These are phyloP conservation scores for Globisporangium nagaii DNA, from an alignment of 352 stramenopile species.

Conservation along the genomic window DNA sequence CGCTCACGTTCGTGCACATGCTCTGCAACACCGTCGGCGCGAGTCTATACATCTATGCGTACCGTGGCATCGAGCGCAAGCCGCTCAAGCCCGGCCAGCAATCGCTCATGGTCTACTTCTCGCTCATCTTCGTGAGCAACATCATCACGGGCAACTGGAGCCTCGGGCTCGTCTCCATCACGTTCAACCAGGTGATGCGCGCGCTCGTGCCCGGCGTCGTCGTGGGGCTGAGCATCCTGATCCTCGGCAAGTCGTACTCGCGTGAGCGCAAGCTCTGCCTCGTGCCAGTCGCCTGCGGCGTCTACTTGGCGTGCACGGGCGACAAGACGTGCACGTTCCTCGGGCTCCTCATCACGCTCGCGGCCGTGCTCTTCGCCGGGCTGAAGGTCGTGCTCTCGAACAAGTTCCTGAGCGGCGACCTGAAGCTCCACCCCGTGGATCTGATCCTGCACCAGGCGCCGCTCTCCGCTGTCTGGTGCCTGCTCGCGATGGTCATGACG, in stretches of 20 bases:
- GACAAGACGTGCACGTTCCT: slow-evolving; percentile 88
- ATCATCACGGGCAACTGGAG: slow-evolving; percentile 95
- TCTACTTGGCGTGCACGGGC: slow-evolving; percentile 78
- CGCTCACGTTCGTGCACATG: slow-evolving; percentile 93
- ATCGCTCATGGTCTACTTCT: slow-evolving; percentile 86
- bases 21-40: slow-evolving; percentile 88
- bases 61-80: slow-evolving; percentile 63
- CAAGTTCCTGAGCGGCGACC: slow-evolving; percentile 90
- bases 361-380: slow-evolving; percentile 87
- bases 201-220: slow-evolving; percentile 79
- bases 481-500: slow-evolving; percentile 75
- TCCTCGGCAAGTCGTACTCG: slow-evolving; percentile 75
- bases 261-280: slow-evolving; percentile 67
- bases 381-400: slow-evolving; percentile 91
- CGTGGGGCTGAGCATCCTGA: slow-evolving; percentile 74
- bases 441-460: slow-evolving; percentile 91
- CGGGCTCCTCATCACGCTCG: slow-evolving; percentile 85
- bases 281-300: slow-evolving; percentile 74
- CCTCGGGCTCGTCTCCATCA: slow-evolving; percentile 89
- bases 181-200: slow-evolving; percentile 94
- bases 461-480: slow-evolving; percentile 88
- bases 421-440: slow-evolving; percentile 92
- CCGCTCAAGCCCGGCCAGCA: slow-evolving; percentile 52
- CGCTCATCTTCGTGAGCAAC: slow-evolving; percentile 92
- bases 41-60: slow-evolving; percentile 70